Conservation (phyloP, 768 basidiomycete genomes). For the Tylopilus sp. region DNA sequence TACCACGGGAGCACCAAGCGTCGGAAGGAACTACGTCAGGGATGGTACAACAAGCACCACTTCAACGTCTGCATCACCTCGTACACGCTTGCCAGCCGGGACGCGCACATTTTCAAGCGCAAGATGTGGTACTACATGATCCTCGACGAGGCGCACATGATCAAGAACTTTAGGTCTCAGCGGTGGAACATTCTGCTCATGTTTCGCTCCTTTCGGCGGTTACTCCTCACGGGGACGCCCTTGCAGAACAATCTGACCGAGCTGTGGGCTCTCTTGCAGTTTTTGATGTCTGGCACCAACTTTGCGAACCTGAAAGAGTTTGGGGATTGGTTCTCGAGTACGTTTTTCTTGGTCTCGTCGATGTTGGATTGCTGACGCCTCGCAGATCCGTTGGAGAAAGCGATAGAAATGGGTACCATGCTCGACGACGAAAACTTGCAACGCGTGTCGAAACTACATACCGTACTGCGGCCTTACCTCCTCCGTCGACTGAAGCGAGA, state of each 20-base stretch:
- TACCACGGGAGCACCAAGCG: conserved; percentile 91
- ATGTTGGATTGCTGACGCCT: not conserved
- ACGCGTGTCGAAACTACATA: conserved; percentile 85
- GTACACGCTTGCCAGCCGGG: conserved; percentile 88
- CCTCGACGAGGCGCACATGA: conserved; percentile 95
- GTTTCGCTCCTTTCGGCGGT: conserved; percentile 81
- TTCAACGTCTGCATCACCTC: conserved; percentile 97
- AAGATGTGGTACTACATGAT: conserved; percentile 97
- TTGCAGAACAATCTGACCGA: conserved; percentile 96
- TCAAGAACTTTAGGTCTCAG: conserved; percentile 95
- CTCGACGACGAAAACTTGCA: conserved; percentile 82
- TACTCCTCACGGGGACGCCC: conserved; percentile 94
- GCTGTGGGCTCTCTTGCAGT: conserved; percentile 92
- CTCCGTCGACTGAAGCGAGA: conserved; percentile 96
- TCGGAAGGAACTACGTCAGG: conserved; percentile 83
- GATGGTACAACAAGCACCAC: conserved; percentile 85
- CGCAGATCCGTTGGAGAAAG: conserved; percentile 88
- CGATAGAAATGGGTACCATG: conserved; percentile 78
- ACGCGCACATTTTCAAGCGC: conserved; percentile 87
- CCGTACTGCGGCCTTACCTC: conserved; percentile 92
- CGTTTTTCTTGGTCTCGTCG: conserved; percentile 29
- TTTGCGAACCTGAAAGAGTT: conserved; percentile 95
- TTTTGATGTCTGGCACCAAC: conserved; percentile 83
- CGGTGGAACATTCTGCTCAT: conserved; percentile 89
- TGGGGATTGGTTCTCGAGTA: conserved; percentile 95